Conservation (phyloP, 371 early-diverging fungal genomes). For the Furculomyces boomerangus region DNA sequence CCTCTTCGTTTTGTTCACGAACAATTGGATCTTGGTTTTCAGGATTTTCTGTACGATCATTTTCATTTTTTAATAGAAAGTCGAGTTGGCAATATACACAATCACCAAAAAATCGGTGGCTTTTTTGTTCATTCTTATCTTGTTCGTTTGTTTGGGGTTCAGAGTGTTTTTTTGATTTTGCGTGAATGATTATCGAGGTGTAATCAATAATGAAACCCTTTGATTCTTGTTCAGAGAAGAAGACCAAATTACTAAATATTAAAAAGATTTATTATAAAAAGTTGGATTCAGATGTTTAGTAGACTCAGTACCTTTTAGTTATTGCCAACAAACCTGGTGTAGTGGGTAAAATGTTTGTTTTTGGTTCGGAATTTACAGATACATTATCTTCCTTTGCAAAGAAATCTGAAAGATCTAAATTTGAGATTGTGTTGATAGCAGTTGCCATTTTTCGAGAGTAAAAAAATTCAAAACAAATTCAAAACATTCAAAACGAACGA, state of each 20-base stretch:
- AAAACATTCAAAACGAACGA: not conserved
- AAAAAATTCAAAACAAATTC: not conserved
- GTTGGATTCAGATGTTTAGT: no score
- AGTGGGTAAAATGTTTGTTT: not conserved
- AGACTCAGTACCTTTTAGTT: not conserved
- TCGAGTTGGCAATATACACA: not conserved
- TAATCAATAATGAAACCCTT: conserved; percentile 49
- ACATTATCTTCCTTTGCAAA: not conserved
- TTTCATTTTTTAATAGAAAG: not conserved
- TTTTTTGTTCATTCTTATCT: not conserved
- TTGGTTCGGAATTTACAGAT: not conserved
- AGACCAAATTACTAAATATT: no score
- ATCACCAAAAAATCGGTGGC: not conserved
- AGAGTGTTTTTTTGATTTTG: conserved; percentile 28
- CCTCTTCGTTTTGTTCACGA: not conserved
- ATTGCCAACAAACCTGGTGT: not conserved
- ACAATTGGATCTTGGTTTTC: not conserved
- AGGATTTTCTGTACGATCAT: not conserved
- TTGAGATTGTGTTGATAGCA: not conserved
- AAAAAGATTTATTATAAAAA: no score
- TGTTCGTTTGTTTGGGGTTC: not conserved
- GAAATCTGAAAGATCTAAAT: not conserved
- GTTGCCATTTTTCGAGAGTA: no score
- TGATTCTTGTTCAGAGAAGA: conserved; percentile 24
- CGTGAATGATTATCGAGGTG: conserved; percentile 59